These are phyloP conservation scores for Arctium minus DNA, from an alignment of 129 eudicot genomes.

Conservation along the genomic window DNA sequence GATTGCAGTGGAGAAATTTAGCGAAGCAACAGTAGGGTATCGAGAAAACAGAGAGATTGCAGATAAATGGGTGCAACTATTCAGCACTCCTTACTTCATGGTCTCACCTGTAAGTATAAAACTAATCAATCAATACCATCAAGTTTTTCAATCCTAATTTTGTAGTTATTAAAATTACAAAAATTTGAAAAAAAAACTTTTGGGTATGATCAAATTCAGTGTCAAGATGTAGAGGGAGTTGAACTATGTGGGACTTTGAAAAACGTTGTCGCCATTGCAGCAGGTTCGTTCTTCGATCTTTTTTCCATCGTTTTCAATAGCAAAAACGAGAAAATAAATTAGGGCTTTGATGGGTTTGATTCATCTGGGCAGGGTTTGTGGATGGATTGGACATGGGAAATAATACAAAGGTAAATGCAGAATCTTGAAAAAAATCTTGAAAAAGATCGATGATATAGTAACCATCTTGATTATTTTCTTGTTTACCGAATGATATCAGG, in stretches of 20 bases:
- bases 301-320: background rate
- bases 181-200: background rate
- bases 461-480: constrained; percentile 18
- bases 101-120: constrained; percentile 86
- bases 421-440: background rate
- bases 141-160: background rate
- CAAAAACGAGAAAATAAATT: background rate
- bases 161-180: background rate
- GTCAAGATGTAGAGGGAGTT: constrained; percentile 97
- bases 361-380: constrained; percentile 67
- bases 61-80: constrained; percentile 83
- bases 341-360: background rate
- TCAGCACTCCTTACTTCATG: constrained; percentile 81
- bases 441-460: background rate
- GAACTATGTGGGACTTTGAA: constrained; percentile 97
- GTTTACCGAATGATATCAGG: constrained; percentile 38
- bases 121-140: background rate
- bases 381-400: constrained; percentile 99
- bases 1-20: constrained; percentile 95
- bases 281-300: constrained; percentile 48
- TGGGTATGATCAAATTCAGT: constrained; percentile 37
- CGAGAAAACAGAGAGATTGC: constrained; percentile 75
- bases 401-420: constrained; percentile 76
- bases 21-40: constrained; percentile 97
- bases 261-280: constrained; percentile 96